Evolutionary conservation across 257 asterid genomes (phyloP), one percentile per base, ranked within the genome.

Genomic region (Fraxinus americana): DNA sequence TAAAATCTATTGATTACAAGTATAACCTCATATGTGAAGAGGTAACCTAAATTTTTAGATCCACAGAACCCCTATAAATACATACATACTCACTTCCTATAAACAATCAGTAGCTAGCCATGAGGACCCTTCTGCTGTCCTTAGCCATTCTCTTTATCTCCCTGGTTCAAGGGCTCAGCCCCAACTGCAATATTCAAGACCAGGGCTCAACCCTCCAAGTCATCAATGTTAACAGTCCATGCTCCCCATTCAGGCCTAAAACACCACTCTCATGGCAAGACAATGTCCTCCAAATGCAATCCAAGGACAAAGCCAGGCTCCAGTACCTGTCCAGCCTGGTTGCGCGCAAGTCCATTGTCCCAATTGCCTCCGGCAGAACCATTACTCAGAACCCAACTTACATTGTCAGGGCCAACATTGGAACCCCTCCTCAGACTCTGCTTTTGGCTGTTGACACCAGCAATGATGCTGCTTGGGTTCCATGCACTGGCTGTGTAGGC

Each of bases 381-480:
- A 86, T 91, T 17, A 69, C 86, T 4, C 97, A 92, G 78, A 94
- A 84, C 85, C 96, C 97, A 29, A 88, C 94, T 69, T 94, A 92
- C 82, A 80, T 94, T 75, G 90, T 91, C 25, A 72, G 75, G 79
- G 91, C 85, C 23, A 85, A 85, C 57, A 80, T 92, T 69, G 98
- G 98, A 3, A 91, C 98, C 0, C 98, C 98, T 0, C 81, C 92
- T 0, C 98, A 94, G 82, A 71, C 88, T 0, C 73, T 94, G 71
- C 80, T 90, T 9, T 72, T 90, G 80, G 96, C 98, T 41, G 34
- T 94, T 80, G 98, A 92, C 82, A 94, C 94, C 75, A 91, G 97
- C 83, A 92, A 85, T 78, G 96, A 90, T 82, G 92, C 89, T 80
- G 92, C 90, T 45, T 94, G 97, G 98, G 75, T 94, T 7, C 97